Evolutionary conservation across 306 rosid genomes (phyloP).

Genomic region (Acacia crassicarpa): DNA sequence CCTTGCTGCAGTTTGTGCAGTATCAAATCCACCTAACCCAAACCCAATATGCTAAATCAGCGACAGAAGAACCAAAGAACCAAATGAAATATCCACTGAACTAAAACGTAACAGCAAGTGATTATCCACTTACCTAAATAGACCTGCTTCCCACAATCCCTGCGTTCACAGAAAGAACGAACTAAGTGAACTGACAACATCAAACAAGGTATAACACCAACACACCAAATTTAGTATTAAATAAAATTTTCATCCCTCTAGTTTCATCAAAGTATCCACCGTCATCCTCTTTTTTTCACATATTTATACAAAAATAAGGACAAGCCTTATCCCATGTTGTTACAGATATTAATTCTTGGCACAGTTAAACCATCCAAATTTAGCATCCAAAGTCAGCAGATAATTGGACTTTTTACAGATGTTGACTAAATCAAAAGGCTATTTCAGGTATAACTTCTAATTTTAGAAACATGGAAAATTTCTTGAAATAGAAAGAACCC

Average conservation of each 20-base stretch:
- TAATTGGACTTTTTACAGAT: not conserved
- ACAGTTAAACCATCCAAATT: not conserved
- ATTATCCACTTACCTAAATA: conserved; percentile 62
- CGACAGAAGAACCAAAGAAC: not conserved
- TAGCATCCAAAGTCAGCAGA: not conserved
- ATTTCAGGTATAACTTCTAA: not conserved
- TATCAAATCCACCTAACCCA: conserved; percentile 73
- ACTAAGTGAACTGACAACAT: conserved; percentile 8
- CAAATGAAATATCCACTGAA: not conserved
- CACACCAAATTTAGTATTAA: not conserved
- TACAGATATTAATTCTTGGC: not conserved
- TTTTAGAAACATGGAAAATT: not conserved
- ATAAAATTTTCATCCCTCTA: not conserved
- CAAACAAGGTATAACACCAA: conserved; percentile 4
- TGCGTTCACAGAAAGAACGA: conserved; percentile 28
- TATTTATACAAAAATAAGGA: not conserved
- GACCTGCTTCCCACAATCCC: conserved; percentile 91
- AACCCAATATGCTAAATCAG: conserved; percentile 7
- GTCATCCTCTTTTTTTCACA: not conserved
- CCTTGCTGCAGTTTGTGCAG: conserved; percentile 84
- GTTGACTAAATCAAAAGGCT: not conserved
- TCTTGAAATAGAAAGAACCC: not conserved
- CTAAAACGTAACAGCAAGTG: not conserved
- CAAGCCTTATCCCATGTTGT: not conserved
- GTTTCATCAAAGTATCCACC: not conserved